These are phyloP conservation scores for Botrytis elliptica DNA, from an alignment of 2,329 filamentous ascomycete genomes.

Conservation along the genomic window DNA sequence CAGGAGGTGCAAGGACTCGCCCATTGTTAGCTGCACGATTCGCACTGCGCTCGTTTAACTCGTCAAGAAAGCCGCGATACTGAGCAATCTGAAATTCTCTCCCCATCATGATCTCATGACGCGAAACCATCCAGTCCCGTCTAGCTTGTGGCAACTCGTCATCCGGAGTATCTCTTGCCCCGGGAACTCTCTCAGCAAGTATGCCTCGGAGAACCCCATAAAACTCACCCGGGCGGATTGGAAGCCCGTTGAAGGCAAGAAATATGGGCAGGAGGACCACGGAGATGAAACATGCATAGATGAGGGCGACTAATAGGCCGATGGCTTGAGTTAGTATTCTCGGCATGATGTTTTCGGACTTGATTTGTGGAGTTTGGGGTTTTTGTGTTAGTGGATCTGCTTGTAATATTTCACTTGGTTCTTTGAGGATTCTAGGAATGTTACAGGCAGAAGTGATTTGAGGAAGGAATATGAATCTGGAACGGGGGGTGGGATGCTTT, in stretches of 20 bases:
- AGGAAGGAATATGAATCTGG: background rate
- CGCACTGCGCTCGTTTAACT: background rate
- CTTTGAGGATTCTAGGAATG: background rate
- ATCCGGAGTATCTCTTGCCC: background rate
- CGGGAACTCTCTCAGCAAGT: too few species aligned
- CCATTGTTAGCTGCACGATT: background rate
- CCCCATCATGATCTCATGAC: background rate
- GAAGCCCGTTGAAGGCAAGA: rapidly evolving
- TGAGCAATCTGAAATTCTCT: background rate
- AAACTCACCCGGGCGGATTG: background rate
- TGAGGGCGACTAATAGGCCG: rapidly evolving
- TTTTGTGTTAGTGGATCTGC: background rate
- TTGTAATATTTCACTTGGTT: background rate
- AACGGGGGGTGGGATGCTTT: rapidly evolving
- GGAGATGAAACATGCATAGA: background rate
- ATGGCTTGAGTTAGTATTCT: rapidly evolving
- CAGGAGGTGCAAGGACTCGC: background rate
- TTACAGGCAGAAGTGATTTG: background rate
- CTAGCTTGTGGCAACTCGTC: background rate
- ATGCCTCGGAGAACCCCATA: too few species aligned
- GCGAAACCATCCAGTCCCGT: background rate
- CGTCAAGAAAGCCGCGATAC: background rate
- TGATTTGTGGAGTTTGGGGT: background rate
- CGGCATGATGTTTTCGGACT: background rate
- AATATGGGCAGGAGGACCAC: background rate